Percentiles rank a stretch among this genome's conserved stretches.
phyloP scores from a whole-genome alignment of 2,329 filamentous ascomycete genomes.

The Camillea tinctor region DNA sequence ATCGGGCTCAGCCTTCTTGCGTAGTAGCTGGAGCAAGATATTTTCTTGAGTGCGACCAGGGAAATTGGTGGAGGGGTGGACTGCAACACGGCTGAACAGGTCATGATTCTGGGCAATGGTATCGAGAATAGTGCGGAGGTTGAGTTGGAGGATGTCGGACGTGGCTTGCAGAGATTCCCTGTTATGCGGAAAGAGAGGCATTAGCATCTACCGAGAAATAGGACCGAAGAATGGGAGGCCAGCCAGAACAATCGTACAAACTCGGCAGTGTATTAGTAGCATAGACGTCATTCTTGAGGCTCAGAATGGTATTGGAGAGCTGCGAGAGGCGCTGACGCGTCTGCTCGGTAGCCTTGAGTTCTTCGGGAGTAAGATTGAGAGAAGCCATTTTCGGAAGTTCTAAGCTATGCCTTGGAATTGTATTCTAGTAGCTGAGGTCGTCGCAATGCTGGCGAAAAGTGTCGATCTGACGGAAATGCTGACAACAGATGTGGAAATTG shows the following conservation, averaged over 20 bases:
- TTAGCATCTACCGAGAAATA: not conserved
- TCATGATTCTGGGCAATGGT: slow-evolving; percentile 64
- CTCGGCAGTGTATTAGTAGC: slow-evolving; percentile 65
- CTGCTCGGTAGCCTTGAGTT: slow-evolving; percentile 69
- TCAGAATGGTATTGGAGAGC: slow-evolving; percentile 66
- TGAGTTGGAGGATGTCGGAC: slow-evolving; percentile 67
- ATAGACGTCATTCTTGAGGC: slow-evolving; percentile 59
- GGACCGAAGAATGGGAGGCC: not conserved
- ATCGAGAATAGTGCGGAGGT: slow-evolving; percentile 65
- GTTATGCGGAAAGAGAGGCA: slow-evolving; percentile 1
- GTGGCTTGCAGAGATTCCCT: slow-evolving; percentile 73
- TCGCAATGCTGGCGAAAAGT: too few relatives aligned
- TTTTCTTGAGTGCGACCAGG: slow-evolving; percentile 67
- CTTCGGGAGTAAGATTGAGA: slow-evolving; percentile 55
- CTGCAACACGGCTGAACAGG: slow-evolving; percentile 67
- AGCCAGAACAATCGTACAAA: slow-evolving; percentile 48
- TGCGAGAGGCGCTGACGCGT: slow-evolving; percentile 67
- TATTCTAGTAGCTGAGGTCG: not conserved
- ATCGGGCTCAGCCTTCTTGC: slow-evolving; percentile 79
- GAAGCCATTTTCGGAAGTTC: slow-evolving; percentile 34
- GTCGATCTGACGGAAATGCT: too few relatives aligned
- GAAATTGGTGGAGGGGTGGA: slow-evolving; percentile 74
- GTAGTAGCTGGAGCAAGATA: slow-evolving; percentile 67
- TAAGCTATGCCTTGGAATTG: not conserved
- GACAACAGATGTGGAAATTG: too few relatives aligned